Evolutionary conservation across 2,329 filamentous ascomycete species (phyloP).

Genomic region (Penicillium hesseltinei): DNA sequence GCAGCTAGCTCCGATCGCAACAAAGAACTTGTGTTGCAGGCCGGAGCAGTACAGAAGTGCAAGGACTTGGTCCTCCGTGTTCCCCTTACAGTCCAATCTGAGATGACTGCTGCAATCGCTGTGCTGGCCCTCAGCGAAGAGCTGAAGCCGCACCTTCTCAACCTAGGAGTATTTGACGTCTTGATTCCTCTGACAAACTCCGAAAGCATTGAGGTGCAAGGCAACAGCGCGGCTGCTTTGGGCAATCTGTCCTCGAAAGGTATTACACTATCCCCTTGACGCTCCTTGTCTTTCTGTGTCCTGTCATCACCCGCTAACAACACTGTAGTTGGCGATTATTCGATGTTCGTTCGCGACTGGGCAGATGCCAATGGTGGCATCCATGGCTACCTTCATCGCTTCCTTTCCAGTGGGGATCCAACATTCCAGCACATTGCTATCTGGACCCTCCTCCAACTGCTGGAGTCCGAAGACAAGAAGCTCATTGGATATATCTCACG

Average conservation of each 20-base stretch:
- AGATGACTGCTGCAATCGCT: conserved; percentile 99
- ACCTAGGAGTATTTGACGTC: conserved; percentile 92
- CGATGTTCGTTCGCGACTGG: conserved; percentile 95
- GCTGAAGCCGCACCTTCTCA: conserved; percentile 84
- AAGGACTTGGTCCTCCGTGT: conserved; percentile 94
- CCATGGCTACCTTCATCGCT: conserved; percentile 89
- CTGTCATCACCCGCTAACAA: conserved; percentile 18
- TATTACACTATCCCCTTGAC: conserved; percentile 41
- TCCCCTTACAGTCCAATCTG: conserved; percentile 89
- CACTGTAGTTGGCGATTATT: conserved; percentile 81
- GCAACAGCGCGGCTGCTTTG: conserved; percentile 92
- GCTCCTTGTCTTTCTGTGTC: not conserved
- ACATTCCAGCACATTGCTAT: conserved; percentile 99
- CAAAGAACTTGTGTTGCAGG: conserved; percentile 95
- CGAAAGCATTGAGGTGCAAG: conserved; percentile 94
- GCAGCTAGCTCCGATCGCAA: conserved; percentile 96
- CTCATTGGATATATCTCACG: conserved; percentile 86
- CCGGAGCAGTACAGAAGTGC: conserved; percentile 96
- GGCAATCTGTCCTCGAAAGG: conserved; percentile 97
- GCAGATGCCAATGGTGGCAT: conserved; percentile 88
- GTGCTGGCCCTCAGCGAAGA: conserved; percentile 95
- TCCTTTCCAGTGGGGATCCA: conserved; percentile 88
- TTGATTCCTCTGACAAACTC: conserved; percentile 93
- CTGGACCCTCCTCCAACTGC: conserved; percentile 91
- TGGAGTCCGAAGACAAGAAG: conserved; percentile 89